Base-by-base conservation (phyloP, 1,284 basidiomycete genomes). In the Ganoderma lingzhi region DNA sequence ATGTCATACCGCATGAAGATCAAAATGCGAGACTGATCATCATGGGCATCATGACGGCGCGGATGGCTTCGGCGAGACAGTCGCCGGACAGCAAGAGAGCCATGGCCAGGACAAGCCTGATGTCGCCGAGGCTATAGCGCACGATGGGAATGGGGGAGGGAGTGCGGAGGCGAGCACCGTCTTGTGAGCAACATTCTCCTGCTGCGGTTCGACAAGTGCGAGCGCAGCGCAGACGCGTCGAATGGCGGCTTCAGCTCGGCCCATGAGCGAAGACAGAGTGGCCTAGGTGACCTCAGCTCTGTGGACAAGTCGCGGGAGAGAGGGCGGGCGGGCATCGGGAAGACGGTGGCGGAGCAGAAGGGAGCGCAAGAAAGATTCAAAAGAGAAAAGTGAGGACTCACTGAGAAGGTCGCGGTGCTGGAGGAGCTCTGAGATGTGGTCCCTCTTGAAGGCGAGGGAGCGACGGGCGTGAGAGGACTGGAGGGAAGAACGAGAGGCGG, bases 401-500 rank as follows among this genome's bases (percentile, higher is more conserved):
- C 72, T 56, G 28, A 73, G 55, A n/a, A 73, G 70, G 28, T 60
- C 72, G 51, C 72, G 68, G 17, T 63, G 28, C 39, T 65, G 23
- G 19, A 69, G 66, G 15, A 70, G 62, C 51, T 65, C 65, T 1
- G 62, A 37, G 58, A 70, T 62, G 9, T 45, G 19, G 10, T 69
- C 69, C 19, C 69, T 67, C 67, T 63, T 70, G 63, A 37, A 51
- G 19, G 62, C 44, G 23, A 76, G 65, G 37, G 76, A 76, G 48
- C 73, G 73, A 62, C 76, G 76, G 39, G 76, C 76, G 68, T 76
- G 76, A 42, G 74, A 74, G 41, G 72, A 65, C 61, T 67, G 70
- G 64, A 70, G 73, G 32, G 76, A 75, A 10, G 76, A 76, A 64
- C 72, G 76, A 41, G 73, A 68, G 41, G 72, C 76, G 44, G 71